Conservation (phyloP, 345 rosid genomes). For the Hibiscus syriacus region DNA sequence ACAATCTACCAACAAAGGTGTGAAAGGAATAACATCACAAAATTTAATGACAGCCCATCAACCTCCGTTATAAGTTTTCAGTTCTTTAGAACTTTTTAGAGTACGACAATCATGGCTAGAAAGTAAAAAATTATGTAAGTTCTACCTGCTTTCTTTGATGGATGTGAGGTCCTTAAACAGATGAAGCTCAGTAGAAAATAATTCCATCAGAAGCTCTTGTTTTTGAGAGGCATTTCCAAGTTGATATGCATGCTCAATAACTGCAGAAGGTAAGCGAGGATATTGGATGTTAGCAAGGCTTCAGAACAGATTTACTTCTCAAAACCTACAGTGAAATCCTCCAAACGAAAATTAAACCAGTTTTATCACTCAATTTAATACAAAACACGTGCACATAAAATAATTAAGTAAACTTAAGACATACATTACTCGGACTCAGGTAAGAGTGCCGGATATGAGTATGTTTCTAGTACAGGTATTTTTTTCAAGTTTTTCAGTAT, state of each 20-base stretch:
- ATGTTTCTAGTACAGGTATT: neutral
- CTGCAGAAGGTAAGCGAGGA: constrained; percentile 25
- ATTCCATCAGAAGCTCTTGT: constrained; percentile 80
- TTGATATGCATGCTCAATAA: constrained; percentile 79
- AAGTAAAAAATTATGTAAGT: neutral
- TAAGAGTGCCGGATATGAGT: neutral
- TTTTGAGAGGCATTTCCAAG: constrained; percentile 71
- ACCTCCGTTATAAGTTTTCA: neutral
- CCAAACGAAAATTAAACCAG: neutral
- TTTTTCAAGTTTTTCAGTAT: neutral
- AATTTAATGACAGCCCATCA: neutral
- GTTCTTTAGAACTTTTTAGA: neutral
- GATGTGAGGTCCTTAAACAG: constrained; percentile 65
- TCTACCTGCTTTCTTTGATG: constrained; percentile 62
- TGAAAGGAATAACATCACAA: neutral
- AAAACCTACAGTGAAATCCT: neutral
- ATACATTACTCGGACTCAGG: no score
- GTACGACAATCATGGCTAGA: neutral
- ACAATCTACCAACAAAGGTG: neutral
- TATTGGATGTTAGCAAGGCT: neutral
- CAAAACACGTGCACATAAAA: neutral
- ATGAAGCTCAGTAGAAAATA: constrained; percentile 85
- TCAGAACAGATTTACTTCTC: neutral
- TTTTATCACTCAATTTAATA: neutral
- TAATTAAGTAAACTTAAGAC: neutral